These are phyloP conservation scores for Serendipita vermifera DNA, from an alignment of 768 basidiomycete species.

Conservation along the genomic window DNA sequence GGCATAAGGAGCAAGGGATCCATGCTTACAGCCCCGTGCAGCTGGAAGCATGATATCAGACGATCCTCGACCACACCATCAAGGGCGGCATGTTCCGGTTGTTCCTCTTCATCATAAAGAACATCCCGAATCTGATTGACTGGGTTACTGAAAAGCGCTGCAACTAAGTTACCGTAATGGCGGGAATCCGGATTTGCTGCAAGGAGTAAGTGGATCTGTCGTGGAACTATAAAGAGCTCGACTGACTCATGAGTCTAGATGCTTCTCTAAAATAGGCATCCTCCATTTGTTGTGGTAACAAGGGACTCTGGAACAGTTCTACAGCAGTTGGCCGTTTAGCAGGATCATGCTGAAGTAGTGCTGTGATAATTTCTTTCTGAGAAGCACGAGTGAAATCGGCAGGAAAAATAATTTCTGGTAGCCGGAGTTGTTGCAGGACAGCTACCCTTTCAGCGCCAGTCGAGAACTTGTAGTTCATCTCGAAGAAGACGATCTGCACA, in stretches of 20 bases:
- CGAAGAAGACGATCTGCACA: conserved; percentile 82
- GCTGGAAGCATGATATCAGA: conserved; percentile 60
- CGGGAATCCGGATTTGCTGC: conserved; percentile 68
- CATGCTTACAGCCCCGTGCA: conserved; percentile 83
- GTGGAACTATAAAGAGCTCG: background rate
- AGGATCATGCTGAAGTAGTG: conserved; percentile 73
- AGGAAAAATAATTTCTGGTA: conserved; percentile 66
- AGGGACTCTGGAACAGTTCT: conserved; percentile 66
- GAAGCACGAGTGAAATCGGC: conserved; percentile 51
- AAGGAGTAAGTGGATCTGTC: background rate
- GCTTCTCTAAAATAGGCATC: conserved; percentile 80
- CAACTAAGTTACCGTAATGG: conserved; percentile 65
- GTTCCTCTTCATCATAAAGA: conserved; percentile 58
- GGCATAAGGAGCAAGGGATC: conserved; percentile 76
- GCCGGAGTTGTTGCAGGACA: conserved; percentile 67
- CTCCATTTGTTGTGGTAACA: conserved; percentile 65
- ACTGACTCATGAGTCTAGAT: conserved; percentile 57
- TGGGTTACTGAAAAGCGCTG: conserved; percentile 63
- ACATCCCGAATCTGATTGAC: conserved; percentile 50
- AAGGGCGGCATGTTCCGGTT: conserved; percentile 56
- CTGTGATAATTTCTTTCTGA: conserved; percentile 70
- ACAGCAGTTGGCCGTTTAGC: conserved; percentile 62
- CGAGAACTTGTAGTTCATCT: conserved; percentile 80
- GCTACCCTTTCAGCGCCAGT: conserved; percentile 75
- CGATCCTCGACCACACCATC: conserved; percentile 67